Percentiles rank a stretch among this genome's conserved stretches.
These are phyloP conservation scores for Exophiala aquamarina DNA, from an alignment of 2,329 filamentous ascomycete genomes.

Conservation along the genomic window DNA sequence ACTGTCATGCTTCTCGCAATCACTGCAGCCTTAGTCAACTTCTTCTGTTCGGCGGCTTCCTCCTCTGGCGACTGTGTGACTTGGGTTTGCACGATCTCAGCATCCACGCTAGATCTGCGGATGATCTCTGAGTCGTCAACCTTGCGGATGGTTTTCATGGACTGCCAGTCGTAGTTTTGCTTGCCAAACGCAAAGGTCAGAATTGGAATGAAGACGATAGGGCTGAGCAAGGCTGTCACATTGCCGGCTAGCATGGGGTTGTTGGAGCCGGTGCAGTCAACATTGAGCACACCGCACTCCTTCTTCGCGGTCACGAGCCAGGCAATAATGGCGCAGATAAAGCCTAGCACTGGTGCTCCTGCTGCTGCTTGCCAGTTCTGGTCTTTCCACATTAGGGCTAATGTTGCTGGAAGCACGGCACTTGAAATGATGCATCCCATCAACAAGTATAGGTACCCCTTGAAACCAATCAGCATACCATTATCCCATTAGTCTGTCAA, in stretches of 20 bases:
- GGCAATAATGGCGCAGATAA: slow-evolving; percentile 67
- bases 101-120: slow-evolving; percentile 61
- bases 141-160: slow-evolving; percentile 76
- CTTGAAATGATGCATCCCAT: slow-evolving; percentile 91
- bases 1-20: slow-evolving; percentile 61
- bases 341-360: slow-evolving; percentile 67
- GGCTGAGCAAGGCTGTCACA: slow-evolving; percentile 76
- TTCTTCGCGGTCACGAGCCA: slow-evolving; percentile 77
- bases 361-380: slow-evolving; percentile 76
- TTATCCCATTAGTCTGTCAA: neutral
- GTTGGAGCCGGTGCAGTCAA: slow-evolving; percentile 78
- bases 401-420: slow-evolving; percentile 77
- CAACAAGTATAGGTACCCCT: slow-evolving; percentile 72
- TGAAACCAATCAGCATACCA: neutral
- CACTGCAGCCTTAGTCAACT: slow-evolving; percentile 54
- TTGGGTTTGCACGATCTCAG: slow-evolving; percentile 53
- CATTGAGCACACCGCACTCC: slow-evolving; percentile 66
- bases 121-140: slow-evolving; percentile 76
- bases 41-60: slow-evolving; percentile 45
- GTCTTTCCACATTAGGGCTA: slow-evolving; percentile 77
- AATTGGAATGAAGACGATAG: slow-evolving; percentile 70
- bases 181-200: slow-evolving; percentile 69
- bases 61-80: slow-evolving; percentile 37
- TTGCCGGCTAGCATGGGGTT: slow-evolving; percentile 57
- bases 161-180: slow-evolving; percentile 82